phyloP scores from a whole-genome alignment of 768 basidiomycete species.

The Dentipellis sp. region DNA sequence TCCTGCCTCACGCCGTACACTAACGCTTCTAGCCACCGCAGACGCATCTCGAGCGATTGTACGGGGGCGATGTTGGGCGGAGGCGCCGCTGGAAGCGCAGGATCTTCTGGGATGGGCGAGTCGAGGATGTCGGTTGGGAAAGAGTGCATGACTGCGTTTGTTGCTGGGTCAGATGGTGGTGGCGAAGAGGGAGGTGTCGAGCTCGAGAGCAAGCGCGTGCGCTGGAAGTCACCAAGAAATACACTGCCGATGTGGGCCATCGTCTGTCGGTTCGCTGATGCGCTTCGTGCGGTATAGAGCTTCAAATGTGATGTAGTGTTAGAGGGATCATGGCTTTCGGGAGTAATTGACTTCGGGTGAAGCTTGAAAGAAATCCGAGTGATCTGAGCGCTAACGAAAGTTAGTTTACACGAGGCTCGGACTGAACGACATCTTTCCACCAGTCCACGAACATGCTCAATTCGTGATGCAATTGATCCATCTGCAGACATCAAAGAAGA shows the following conservation, averaged over 20 bases:
- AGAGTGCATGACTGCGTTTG: conserved; percentile 14
- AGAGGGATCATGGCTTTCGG: too few species aligned
- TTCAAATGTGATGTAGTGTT: too few species aligned
- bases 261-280: background rate
- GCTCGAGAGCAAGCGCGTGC: conserved; percentile 46
- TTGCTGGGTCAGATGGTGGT: conserved; percentile 21
- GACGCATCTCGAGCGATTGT: conserved; percentile 63
- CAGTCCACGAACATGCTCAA: too few species aligned
- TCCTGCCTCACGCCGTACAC: conserved; percentile 54
- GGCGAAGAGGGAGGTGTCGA: conserved; percentile 44
- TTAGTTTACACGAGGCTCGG: too few species aligned
- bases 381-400: too few species aligned
- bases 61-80: conserved; percentile 42
- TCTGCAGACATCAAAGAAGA: too few species aligned
- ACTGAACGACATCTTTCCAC: too few species aligned
- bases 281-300: too few species aligned
- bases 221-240: conserved; percentile 71
- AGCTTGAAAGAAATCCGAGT: too few species aligned
- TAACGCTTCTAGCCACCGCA: conserved; percentile 76
- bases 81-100: conserved; percentile 3
- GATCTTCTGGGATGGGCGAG: background rate
- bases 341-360: too few species aligned
- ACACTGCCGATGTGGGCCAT: conserved; percentile 66
- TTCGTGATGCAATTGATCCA: too few species aligned
- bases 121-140: conserved; percentile 11